A percentile compares a stretch with the other conserved stretches of the same genome.
phyloP scores from a whole-genome alignment of 164 flowering plant species.

The Amborella trichopoda region DNA sequence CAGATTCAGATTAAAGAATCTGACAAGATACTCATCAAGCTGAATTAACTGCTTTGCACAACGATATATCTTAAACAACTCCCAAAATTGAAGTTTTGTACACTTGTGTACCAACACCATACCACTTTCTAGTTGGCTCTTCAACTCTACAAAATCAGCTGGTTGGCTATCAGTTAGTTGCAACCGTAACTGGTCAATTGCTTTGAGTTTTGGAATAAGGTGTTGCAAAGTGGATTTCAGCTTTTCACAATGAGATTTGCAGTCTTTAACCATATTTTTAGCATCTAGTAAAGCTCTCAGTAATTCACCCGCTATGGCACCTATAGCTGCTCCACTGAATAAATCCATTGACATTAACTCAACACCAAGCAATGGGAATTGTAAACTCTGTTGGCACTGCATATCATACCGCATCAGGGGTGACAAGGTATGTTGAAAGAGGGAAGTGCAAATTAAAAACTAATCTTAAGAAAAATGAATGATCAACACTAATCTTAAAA shows the following conservation, averaged over 20 bases:
- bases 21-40: not conserved
- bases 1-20: not conserved
- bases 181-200: not conserved
- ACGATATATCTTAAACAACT: not conserved
- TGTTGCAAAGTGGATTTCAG: not conserved
- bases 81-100: not conserved
- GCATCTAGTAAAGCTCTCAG: not conserved
- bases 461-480: no score
- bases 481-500: no score
- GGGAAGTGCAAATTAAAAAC: no score
- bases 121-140: not conserved
- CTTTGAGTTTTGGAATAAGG: not conserved
- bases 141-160: not conserved
- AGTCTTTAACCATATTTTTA: not conserved
- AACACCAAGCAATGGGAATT: no score
- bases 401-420: no score
- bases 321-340: not conserved
- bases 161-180: not conserved
- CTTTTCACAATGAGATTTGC: not conserved
- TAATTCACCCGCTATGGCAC: not conserved
- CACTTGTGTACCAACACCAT: not conserved
- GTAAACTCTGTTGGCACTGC: no score
- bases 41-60: not conserved
- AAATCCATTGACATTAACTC: no score
- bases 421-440: no score